A percentile compares a stretch with the other conserved stretches of the same genome.
Conservation (phyloP, 2,329 filamentous ascomycete species). For the Colletotrichum liriopes region DNA sequence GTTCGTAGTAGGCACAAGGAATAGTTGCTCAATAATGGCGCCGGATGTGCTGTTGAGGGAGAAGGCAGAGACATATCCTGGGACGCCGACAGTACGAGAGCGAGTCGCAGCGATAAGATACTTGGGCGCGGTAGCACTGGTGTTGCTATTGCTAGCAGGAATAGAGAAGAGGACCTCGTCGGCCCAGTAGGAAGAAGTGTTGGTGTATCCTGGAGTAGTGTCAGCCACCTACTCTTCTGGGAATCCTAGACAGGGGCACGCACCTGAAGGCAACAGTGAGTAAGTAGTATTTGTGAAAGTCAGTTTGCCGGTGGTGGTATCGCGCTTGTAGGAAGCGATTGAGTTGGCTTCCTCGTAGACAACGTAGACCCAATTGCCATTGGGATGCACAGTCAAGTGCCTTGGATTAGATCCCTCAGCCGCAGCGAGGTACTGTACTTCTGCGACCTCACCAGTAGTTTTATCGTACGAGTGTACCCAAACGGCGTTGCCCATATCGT, state of each 20-base stretch:
- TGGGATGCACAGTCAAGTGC: constrained; percentile 49
- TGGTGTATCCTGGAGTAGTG: constrained; percentile 22
- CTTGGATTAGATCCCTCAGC: constrained; percentile 46
- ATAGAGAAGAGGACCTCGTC: constrained; percentile 34
- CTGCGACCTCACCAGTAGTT: constrained; percentile 41
- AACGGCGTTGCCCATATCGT: constrained; percentile 51
- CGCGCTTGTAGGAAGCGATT: constrained; percentile 47
- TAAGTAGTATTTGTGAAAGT: constrained; percentile 38
- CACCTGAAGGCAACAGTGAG: constrained; percentile 41
- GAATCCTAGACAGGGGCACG: not conserved
- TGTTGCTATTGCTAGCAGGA: constrained; percentile 15
- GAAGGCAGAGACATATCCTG: constrained; percentile 55
- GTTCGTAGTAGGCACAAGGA: constrained; percentile 50
- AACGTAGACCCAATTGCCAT: constrained; percentile 49
- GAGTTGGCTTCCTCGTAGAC: constrained; percentile 48
- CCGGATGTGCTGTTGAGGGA: constrained; percentile 47
- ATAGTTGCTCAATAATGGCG: constrained; percentile 50
- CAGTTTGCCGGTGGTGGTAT: constrained; percentile 32
- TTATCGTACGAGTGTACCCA: constrained; percentile 49
- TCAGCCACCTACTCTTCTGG: not conserved
- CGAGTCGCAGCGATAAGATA: constrained; percentile 33
- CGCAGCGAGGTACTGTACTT: constrained; percentile 45
- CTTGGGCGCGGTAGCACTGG: constrained; percentile 11
- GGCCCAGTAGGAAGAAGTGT: constrained; percentile 34
- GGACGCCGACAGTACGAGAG: constrained; percentile 40